These are phyloP conservation scores for Talaromyces verruculosus DNA, from an alignment of 2,329 filamentous ascomycete species.

Conservation along the genomic window DNA sequence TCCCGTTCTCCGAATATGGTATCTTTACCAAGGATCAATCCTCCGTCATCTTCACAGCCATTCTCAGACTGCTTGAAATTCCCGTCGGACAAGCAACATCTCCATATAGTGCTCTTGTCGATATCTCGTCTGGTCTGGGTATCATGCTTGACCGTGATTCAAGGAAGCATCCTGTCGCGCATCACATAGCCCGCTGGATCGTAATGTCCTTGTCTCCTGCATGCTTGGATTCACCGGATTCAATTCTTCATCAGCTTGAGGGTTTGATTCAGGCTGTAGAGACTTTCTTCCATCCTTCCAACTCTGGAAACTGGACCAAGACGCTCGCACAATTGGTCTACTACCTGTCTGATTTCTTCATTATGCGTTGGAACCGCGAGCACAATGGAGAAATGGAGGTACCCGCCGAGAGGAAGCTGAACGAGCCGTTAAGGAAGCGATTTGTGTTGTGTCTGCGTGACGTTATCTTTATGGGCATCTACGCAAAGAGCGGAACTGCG, in stretches of 20 bases:
- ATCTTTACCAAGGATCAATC: conserved; percentile 93
- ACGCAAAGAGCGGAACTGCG: conserved; percentile 88
- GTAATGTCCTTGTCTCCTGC: conserved; percentile 87
- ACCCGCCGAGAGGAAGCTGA: conserved; percentile 75
- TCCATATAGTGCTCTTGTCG: conserved; percentile 77
- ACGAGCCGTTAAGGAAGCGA: conserved; percentile 74
- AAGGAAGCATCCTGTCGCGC: conserved; percentile 86
- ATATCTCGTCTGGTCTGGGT: conserved; percentile 78
- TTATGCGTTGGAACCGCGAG: conserved; percentile 96
- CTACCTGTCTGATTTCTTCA: conserved; percentile 92
- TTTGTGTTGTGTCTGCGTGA: conserved; percentile 89
- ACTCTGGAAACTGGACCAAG: conserved; percentile 87
- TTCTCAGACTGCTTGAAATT: conserved; percentile 87
- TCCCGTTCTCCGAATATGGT: conserved; percentile 81
- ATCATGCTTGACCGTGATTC: conserved; percentile 87
- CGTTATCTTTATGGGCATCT: conserved; percentile 97
- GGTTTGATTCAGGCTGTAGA: conserved; percentile 92
- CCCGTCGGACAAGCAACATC: conserved; percentile 95
- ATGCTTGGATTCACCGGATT: conserved; percentile 73
- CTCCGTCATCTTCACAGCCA: conserved; percentile 85
- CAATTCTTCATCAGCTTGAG: conserved; percentile 80
- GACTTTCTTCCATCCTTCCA: conserved; percentile 98
- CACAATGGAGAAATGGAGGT: conserved; percentile 88
- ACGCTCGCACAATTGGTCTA: conserved; percentile 87
- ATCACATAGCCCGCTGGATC: conserved; percentile 90